A percentile compares a stretch with the other conserved stretches of the same genome.
Conservation (phyloP, 2,329 filamentous ascomycete species). For the Hirsutella minnesotensis region DNA sequence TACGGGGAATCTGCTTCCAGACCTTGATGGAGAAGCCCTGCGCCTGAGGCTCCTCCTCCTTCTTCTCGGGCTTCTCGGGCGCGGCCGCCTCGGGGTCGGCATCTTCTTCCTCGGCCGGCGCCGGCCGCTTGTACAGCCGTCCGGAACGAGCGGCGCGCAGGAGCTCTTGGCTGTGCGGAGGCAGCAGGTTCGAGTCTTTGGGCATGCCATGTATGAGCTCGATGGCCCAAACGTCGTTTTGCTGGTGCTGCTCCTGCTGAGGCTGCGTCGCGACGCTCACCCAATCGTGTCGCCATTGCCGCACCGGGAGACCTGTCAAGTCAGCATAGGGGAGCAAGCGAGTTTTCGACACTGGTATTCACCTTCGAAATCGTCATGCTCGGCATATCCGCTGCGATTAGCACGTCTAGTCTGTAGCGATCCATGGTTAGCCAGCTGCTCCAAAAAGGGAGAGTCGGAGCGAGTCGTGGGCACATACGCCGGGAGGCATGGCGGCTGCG, state of each 20-base stretch:
- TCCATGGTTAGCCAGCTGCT: slow-evolving; percentile 6
- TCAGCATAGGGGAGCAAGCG: too few species aligned
- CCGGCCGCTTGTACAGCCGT: slow-evolving; percentile 60
- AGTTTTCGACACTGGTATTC: not conserved
- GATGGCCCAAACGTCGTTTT: slow-evolving; percentile 57
- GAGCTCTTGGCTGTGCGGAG: slow-evolving; percentile 70
- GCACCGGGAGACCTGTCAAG: slow-evolving; percentile 77
- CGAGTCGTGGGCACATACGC: not conserved
- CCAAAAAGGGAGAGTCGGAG: not conserved
- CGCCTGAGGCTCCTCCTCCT: slow-evolving; percentile 46
- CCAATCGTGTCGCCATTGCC: slow-evolving; percentile 73
- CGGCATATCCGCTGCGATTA: slow-evolving; percentile 41
- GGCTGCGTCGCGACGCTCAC: slow-evolving; percentile 56
- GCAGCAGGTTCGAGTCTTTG: slow-evolving; percentile 66
- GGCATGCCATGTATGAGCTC: slow-evolving; percentile 76
- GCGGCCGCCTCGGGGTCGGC: slow-evolving; percentile 32
- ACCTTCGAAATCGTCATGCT: slow-evolving; percentile 53
- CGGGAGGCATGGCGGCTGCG: not conserved
- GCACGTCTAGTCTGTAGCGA: slow-evolving; percentile 39
- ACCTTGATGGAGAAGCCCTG: slow-evolving; percentile 43
- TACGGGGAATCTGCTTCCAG: slow-evolving; percentile 52
- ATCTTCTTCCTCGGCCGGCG: slow-evolving; percentile 49
- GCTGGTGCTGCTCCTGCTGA: slow-evolving; percentile 49
- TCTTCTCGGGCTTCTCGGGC: slow-evolving; percentile 44
- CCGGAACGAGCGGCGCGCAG: slow-evolving; percentile 72